phyloP scores from a whole-genome alignment of 163 green algal genomes.

The Chloromonas sp. region DNA sequence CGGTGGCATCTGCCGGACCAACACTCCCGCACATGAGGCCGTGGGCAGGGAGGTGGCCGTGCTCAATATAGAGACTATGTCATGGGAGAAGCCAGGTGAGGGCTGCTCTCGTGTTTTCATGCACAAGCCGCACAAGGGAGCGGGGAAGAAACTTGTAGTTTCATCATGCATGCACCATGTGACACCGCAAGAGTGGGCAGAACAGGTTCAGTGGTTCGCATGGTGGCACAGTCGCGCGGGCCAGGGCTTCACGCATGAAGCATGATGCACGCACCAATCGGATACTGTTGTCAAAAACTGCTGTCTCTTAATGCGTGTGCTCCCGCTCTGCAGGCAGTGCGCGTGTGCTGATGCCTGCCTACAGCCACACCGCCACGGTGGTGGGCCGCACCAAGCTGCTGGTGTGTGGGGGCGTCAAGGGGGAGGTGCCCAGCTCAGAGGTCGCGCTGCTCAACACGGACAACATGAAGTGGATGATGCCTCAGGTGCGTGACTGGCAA shows the following conservation, averaged over 20 bases:
- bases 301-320: no score
- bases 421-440: constrained; percentile 20
- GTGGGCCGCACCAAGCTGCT: constrained; percentile 53
- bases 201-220: no score
- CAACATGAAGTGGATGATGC: constrained; percentile 50
- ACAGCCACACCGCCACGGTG: constrained; percentile 29
- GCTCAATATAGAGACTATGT: constrained; percentile 44
- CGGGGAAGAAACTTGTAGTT: no score
- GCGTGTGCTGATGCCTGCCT: constrained; percentile 12
- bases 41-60: constrained; percentile 39
- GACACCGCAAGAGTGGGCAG: no score
- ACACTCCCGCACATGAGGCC: constrained; percentile 20
- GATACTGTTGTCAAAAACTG: no score
- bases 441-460: constrained; percentile 48
- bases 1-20: constrained; percentile 37
- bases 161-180: no score
- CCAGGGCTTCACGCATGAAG: no score
- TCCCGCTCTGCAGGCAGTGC: neutral
- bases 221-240: no score
- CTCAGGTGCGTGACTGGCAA: constrained; percentile 10
- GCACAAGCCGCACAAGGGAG: no score
- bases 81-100: constrained; percentile 33
- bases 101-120: neutral
- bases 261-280: no score
- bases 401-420: constrained; percentile 39